Conservation (phyloP, 805 yeast species). For the Geotrichum ghanense region DNA sequence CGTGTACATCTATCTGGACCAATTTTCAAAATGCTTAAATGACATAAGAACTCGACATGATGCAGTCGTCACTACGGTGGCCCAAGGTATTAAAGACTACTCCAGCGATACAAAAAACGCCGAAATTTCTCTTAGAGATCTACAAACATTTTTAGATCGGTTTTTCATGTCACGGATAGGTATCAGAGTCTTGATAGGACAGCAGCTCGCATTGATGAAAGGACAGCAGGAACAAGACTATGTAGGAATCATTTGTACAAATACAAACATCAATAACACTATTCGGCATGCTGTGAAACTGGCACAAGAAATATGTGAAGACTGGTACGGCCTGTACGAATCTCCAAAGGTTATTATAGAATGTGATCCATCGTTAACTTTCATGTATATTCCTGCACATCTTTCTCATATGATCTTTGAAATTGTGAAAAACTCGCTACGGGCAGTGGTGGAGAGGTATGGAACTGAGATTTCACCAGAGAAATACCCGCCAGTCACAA, state of each 20-base stretch:
- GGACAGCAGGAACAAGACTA: conserved; percentile 52
- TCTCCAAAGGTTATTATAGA: conserved; percentile 75
- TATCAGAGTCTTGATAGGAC: conserved; percentile 89
- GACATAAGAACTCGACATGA: conserved; percentile 77
- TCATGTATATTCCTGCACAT: conserved; percentile 92
- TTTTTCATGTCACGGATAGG: conserved; percentile 89
- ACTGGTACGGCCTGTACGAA: conserved; percentile 76
- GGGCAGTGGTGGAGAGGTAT: conserved; percentile 83
- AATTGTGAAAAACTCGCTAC: conserved; percentile 70
- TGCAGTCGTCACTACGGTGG: conserved; percentile 86
- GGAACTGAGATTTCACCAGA: conserved; percentile 58
- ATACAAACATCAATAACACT: conserved; percentile 72
- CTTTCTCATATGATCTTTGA: conserved; percentile 85
- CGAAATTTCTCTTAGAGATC: conserved; percentile 50
- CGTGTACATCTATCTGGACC: conserved; percentile 56
- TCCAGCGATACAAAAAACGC: conserved; percentile 38
- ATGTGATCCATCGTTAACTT: conserved; percentile 63
- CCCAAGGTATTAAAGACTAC: conserved; percentile 90
- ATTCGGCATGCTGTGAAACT: conserved; percentile 85
- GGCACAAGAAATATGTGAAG: conserved; percentile 84
- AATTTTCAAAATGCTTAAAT: conserved; percentile 52
- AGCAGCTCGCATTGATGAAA: conserved; percentile 73
- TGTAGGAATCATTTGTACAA: conserved; percentile 82
- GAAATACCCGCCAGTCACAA: conserved; percentile 71
- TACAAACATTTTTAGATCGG: conserved; percentile 73